Evolutionary conservation across 2,329 filamentous ascomycete genomes (phyloP).

Genomic region (Clonostachys rhizophaga): DNA sequence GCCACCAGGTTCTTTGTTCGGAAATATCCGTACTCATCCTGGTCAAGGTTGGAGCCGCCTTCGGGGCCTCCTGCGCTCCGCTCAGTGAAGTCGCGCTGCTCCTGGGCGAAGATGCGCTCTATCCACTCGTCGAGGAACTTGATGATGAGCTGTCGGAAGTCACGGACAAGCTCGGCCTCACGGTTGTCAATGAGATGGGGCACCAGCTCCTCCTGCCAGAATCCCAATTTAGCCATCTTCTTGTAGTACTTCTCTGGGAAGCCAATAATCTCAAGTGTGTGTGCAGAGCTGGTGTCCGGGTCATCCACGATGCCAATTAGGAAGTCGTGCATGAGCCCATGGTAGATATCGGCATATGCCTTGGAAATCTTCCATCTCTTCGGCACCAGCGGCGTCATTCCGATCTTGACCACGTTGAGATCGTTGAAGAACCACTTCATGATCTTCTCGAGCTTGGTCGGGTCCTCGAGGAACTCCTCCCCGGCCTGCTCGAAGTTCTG

Average conservation of each 20-base stretch:
- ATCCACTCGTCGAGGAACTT: conserved; percentile 97
- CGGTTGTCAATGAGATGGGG: conserved; percentile 89
- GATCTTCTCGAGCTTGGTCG: conserved; percentile 76
- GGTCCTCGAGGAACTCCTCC: conserved; percentile 77
- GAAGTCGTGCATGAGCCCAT: conserved; percentile 93
- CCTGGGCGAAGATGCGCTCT: conserved; percentile 81
- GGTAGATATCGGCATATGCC: conserved; percentile 87
- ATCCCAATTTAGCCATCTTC: conserved; percentile 89
- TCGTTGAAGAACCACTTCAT: conserved; percentile 98
- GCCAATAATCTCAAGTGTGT: conserved; percentile 87
- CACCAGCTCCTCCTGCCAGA: conserved; percentile 68
- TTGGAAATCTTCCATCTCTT: conserved; percentile 95
- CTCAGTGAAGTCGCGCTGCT: conserved; percentile 75
- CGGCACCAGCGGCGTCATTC: conserved; percentile 88
- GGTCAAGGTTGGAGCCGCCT: conserved; percentile 68
- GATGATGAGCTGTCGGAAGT: conserved; percentile 94
- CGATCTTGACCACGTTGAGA: conserved; percentile 87
- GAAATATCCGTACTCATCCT: conserved; percentile 85
- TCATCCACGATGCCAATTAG: conserved; percentile 80
- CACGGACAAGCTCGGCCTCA: conserved; percentile 83
- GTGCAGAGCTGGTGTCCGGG: conserved; percentile 75
- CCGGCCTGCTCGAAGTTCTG: conserved; percentile 69
- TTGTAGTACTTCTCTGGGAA: conserved; percentile 96
- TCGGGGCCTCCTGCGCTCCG: conserved; percentile 42
- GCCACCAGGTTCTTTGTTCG: conserved; percentile 88